Base-by-base conservation (phyloP, 257 asterid genomes). In the Handroanthus guayacan region DNA sequence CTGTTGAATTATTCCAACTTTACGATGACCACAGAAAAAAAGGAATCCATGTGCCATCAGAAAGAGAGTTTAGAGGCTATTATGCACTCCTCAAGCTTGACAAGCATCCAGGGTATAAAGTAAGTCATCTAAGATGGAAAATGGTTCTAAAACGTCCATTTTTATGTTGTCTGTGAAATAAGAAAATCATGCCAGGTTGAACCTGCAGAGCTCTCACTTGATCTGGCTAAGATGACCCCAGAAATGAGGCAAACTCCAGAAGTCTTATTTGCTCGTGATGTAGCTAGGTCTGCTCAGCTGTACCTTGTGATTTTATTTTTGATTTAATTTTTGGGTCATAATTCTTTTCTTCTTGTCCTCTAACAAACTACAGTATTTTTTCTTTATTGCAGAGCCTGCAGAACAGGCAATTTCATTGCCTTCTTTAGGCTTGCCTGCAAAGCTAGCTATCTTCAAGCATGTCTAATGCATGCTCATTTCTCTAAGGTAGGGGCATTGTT, bases 161-260 rank as follows among this genome's bases (percentile, higher is more conserved):
- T 81, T 71, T 58, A n/a, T 84, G 76, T 71, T 75, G 57, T 75
- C 78, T 72, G 58, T 81, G 80, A 84, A 84, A 77, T 88, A 86
- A 85, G 87, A 87, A 80, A 65, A 82, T 85, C 79, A 75, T 92
- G 83, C 79, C 91, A 95, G 99, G 99, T 95, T 89, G 99, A 95
- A 89, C 99, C 99, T 87, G 97, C 97, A 83, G 99, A 95, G 94
- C 91, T 95, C 79, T 95, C 99, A 3, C 97, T 92, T 78, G 99
- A 95, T 88, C 86, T 95, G 79, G 97, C 98, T 81, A 95, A 92
- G 93, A 95, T 95, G 99, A 84, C 98, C 55, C 95, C 92, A 65
- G 96, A 87, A 78, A 82, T 95, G 89, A 87, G 99, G 79, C 98
- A 91, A 84, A 89, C 97, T 57, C 88, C 94, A 60, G 96, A 95